Conservation (phyloP, 176 grass and related monocot species). For the Carex littledalei region DNA sequence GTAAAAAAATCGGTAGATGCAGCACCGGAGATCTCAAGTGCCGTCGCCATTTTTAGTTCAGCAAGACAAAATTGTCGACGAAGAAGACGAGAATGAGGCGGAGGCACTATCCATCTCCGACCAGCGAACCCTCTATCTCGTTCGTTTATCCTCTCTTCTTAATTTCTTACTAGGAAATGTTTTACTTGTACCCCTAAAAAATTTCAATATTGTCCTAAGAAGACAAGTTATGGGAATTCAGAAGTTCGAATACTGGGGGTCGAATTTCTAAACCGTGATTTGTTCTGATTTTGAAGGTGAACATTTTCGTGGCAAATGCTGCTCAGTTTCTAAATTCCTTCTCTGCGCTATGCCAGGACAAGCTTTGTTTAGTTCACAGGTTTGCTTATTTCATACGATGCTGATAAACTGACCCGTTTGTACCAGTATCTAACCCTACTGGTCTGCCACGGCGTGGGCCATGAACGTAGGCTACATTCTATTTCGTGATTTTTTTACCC, state of each 20-base stretch:
- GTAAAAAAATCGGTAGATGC: background rate
- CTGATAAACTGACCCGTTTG: background rate
- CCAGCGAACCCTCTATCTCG: conserved; percentile 73
- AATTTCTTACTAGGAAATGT: background rate
- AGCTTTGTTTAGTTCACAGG: conserved; percentile 58
- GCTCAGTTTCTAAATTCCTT: conserved; percentile 64
- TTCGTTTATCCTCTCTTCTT: conserved; percentile 14
- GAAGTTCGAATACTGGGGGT: background rate
- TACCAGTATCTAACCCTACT: background rate
- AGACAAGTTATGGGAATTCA: background rate
- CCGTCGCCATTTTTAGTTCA: background rate
- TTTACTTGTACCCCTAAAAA: background rate
- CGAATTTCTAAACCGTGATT: background rate
- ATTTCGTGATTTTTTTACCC: background rate
- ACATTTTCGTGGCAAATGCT: conserved; percentile 58
- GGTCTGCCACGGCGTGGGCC: background rate
- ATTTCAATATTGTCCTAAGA: background rate
- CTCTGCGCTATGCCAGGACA: conserved; percentile 38
- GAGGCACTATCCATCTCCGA: conserved; percentile 49
- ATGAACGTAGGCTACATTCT: background rate
- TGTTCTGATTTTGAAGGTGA: conserved; percentile 38
- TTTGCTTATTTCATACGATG: background rate
- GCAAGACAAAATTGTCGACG: conserved; percentile 8
- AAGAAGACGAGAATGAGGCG: conserved; percentile 21
- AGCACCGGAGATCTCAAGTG: conserved; percentile 17